Evolutionary conservation across 2,329 filamentous ascomycete species (phyloP).

Genomic region (Alternaria atra): DNA sequence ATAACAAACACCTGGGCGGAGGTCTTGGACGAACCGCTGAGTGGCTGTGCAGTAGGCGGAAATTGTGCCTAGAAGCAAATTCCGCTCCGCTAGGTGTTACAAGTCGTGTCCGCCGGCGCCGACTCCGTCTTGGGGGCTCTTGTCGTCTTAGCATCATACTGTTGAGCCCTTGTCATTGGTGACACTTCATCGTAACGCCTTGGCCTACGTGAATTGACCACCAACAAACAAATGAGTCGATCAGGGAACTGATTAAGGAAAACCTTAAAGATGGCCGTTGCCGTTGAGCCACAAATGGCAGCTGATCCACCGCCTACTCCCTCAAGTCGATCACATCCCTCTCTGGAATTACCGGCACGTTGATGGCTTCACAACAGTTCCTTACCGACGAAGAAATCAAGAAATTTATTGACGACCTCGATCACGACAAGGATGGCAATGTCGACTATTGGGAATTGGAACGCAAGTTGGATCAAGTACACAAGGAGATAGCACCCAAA

Average conservation of each 20-base stretch:
- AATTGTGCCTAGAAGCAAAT: conserved; percentile 1
- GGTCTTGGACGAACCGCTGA: conserved; percentile 16
- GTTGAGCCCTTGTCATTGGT: conserved; percentile 19
- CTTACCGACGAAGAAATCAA: conserved; percentile 60
- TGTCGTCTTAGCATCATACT: conserved; percentile 31
- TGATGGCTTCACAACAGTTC: conserved; percentile 37
- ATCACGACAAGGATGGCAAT: conserved; percentile 61
- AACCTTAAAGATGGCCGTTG: conserved; percentile 7
- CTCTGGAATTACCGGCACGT: neutral
- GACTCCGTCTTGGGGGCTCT: conserved; percentile 35
- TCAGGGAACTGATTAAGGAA: conserved; percentile 15
- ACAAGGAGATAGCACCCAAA: conserved; percentile 61
- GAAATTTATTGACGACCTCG: conserved; percentile 62
- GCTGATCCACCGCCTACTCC: neutral
- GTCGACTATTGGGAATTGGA: conserved; percentile 64
- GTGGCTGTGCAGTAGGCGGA: conserved; percentile 14
- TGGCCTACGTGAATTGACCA: conserved; percentile 39
- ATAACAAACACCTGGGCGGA: conserved; percentile 11
- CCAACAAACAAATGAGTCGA: conserved; percentile 17
- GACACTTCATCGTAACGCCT: conserved; percentile 25
- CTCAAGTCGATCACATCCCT: neutral
- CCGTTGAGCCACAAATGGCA: conserved; percentile 4
- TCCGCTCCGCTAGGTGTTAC: conserved; percentile 28
- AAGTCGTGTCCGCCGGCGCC: conserved; percentile 20
- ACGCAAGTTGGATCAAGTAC: conserved; percentile 62